Evolutionary conservation across 2,329 filamentous ascomycete genomes (phyloP).

Genomic region (Neonectria coccinea): DNA sequence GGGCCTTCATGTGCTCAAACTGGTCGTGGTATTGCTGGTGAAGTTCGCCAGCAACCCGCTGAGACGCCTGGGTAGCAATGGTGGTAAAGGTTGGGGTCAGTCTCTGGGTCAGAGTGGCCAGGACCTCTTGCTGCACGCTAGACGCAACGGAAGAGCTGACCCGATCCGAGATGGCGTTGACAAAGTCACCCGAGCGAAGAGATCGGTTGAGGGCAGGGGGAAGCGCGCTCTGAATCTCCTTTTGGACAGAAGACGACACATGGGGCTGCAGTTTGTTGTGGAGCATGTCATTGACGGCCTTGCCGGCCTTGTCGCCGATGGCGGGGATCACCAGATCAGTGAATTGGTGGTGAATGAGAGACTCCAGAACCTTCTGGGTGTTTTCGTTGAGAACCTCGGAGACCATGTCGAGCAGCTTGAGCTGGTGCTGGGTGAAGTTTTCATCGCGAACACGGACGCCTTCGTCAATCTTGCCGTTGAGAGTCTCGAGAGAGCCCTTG

Average conservation of each 20-base stretch:
- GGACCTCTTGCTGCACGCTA: conserved; percentile 77
- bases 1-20: conserved; percentile 63
- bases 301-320: conserved; percentile 74
- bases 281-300: conserved; percentile 78
- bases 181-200: conserved; percentile 78
- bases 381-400: conserved; percentile 72
- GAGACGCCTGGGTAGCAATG: conserved; percentile 73
- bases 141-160: conserved; percentile 74
- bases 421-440: conserved; percentile 65
- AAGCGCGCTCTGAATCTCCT: conserved; percentile 78
- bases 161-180: conserved; percentile 76
- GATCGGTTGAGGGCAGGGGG: conserved; percentile 68
- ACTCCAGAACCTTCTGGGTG: conserved; percentile 77
- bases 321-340: conserved; percentile 80
- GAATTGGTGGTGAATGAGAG: conserved; percentile 82
- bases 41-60: conserved; percentile 75
- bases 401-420: conserved; percentile 67
- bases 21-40: conserved; percentile 70
- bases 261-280: conserved; percentile 74
- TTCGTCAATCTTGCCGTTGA: conserved; percentile 73
- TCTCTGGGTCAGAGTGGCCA: conserved; percentile 68
- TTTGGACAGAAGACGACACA: conserved; percentile 74
- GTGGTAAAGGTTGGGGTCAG: conserved; percentile 75
- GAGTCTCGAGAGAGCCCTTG: conserved; percentile 68
- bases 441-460: conserved; percentile 68